Base-by-base conservation (phyloP, 1,284 basidiomycete species). In the Leccinum variabile region DNA sequence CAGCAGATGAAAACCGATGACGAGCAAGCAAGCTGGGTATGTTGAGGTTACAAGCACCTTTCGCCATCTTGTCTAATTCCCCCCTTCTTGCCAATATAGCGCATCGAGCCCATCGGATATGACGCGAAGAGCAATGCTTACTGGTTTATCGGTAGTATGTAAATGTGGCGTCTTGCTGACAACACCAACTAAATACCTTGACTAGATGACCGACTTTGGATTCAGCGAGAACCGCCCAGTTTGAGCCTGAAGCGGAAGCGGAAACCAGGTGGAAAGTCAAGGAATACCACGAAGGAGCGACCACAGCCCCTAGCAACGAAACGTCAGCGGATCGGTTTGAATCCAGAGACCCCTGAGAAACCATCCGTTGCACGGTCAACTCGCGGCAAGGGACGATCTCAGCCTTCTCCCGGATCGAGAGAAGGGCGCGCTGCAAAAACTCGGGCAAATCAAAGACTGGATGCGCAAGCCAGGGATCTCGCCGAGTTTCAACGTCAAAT, bases 31-130 rank as follows among this genome's bases (percentile, higher is more conserved):
- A 77, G 81, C 50, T 93, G 91, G 91, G 91, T 91, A 65, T 67
- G 87, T 82, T 33, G 33, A 25, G 25, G 32, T 13, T 16, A 13
- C 9, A n/a, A 25, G 2, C 14, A 22, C 49, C 39, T 55, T 39
- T 32, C 53, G 5, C 56, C 46, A 39, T 56, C 30, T 30, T 57
- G 32, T 54, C 53, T 46, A 6, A 46, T 13, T 9, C 7, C 53
- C 53, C 30, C 53, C 16, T 53, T 7, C 28, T 18, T 8, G 11
- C 33, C 30, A 32, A 68, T 50, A 50, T 69, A 94, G 92, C 87
- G 93, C 33, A 87, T 92, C 60, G 91, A 94, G 70, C 94, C 94
- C 2, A 87, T 95, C 67, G 94, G 95, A 8, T 92, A 90, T 71
- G 94, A 97, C 71, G 81, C 84, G 18, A 87, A 89, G 69, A 82